Evolutionary conservation across 495 filamentous ascomycete species (phyloP).

Genomic region (Friedmanniomyces simplex): DNA sequence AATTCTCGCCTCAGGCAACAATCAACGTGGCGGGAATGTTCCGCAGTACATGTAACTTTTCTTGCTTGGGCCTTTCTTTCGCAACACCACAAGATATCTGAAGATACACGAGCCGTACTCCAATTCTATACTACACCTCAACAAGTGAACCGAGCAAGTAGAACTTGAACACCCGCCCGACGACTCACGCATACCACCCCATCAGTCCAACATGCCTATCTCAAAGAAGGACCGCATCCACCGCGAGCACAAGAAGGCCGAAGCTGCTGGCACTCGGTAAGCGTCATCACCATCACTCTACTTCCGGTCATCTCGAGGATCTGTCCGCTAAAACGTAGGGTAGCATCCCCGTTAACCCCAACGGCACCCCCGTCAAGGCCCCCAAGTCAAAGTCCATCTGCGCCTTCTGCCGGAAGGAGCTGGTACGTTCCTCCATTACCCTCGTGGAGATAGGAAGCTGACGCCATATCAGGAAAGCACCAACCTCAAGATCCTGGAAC

Average conservation of each 20-base stretch:
- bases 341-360: slow-evolving; percentile 31
- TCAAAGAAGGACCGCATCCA: slow-evolving; percentile 23
- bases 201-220: slow-evolving; percentile 15
- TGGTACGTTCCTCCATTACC: slow-evolving; percentile 24
- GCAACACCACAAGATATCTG: too few species aligned
- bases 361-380: slow-evolving; percentile 33
- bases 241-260: slow-evolving; percentile 36
- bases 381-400: slow-evolving; percentile 31
- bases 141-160: background rate
- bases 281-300: too few species aligned
- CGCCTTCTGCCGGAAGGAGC: slow-evolving; percentile 31
- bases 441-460: background rate
- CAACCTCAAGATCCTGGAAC: slow-evolving; percentile 29
- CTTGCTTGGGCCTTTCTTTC: too few species aligned
- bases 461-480: background rate
- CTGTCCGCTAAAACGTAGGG: too few species aligned
- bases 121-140: background rate
- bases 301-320: too few species aligned
- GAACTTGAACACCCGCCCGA: background rate
- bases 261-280: slow-evolving; percentile 29
- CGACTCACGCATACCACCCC: background rate
- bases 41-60: too few species aligned
- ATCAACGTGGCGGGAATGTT: too few species aligned
- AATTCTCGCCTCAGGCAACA: too few species aligned
- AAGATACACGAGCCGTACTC: too few species aligned